Evolutionary conservation across 192 early-diverging fungal species (phyloP), one percentile per base, ranked within the genome.

Genomic region (Chytriomyces sp.): DNA sequence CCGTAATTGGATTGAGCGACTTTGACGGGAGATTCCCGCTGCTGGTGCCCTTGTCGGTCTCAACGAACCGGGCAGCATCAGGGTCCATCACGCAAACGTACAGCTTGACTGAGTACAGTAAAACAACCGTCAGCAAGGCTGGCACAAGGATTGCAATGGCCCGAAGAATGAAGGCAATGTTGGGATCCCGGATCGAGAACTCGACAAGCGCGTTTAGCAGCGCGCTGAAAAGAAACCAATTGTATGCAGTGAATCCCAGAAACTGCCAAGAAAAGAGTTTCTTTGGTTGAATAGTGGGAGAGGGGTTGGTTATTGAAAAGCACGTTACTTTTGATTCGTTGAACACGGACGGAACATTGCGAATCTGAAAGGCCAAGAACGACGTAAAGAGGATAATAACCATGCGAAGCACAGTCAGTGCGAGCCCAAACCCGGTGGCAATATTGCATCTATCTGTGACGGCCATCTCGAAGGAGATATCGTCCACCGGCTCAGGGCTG

Each of bases 161-260:
- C 9, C 8, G 16, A 18, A 67, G 13, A 20, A 67, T 44, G 44
- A 45, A 67, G 24, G 28, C 23, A 9, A 67, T 13, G 5, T 20
- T 11, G 9, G 66, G 66, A 23, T 67, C 66, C 8, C 2, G 6
- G 44, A 67, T 67, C 18, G 24, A 43, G 16, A 67, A 67, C 45
- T 67, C 66, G 4, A 47, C 66, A 9, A 67, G 45, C 26, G 44
- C 66, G 46, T 67, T 67, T 45, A 67, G 46, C 66, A 67, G 44
- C 9, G 66, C 66, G 16, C 43, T 46, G 66, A 67, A 67, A 13
- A 67, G 9, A 46, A 67, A 67, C 66, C 66, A 67, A 18, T 67
- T 67, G 44, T 67, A 67, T 10, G 43, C 20, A 8, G 66, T 44
- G 46, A 67, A 67, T 2, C 66, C 66, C 18, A 67, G 66, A 23